A percentile compares a stretch with the other conserved stretches of the same genome.
Conservation (phyloP, 352 stramenopile species). For the Lagenidium giganteum region DNA sequence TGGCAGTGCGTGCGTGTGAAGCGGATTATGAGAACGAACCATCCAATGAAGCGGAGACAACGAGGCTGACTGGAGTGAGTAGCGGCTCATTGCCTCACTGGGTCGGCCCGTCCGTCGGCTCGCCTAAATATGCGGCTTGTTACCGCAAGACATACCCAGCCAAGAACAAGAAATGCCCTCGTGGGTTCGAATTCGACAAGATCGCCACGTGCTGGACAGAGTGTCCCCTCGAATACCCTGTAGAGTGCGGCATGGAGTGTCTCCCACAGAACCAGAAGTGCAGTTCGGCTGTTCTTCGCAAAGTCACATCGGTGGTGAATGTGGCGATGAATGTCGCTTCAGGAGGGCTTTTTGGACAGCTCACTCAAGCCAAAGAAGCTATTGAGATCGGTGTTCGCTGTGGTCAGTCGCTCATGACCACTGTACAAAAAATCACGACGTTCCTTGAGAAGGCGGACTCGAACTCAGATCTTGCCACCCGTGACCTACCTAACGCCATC, state of each 20-base stretch:
- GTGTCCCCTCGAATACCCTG: constrained; percentile 28
- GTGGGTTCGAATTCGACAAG: constrained; percentile 3
- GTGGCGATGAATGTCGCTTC: constrained; percentile 4
- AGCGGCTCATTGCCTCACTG: constrained; percentile 9
- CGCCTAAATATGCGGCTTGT: constrained; percentile 31
- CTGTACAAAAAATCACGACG: too few relatives aligned
- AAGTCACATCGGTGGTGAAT: constrained; percentile 12
- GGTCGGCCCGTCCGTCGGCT: constrained; percentile 21
- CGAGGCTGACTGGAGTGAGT: too few relatives aligned
- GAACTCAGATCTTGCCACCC: too few relatives aligned
- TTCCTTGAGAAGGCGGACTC: too few relatives aligned
- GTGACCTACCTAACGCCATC: too few relatives aligned
- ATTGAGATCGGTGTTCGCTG: background rate
- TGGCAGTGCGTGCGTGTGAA: too few relatives aligned
- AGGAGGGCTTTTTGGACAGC: background rate
- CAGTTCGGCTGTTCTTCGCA: constrained; percentile 23
- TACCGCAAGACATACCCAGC: constrained; percentile 38
- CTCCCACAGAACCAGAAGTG: constrained; percentile 42
- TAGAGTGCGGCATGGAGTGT: constrained; percentile 36
- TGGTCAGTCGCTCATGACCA: background rate
- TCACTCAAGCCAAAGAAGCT: background rate
- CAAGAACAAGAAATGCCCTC: constrained; percentile 1
- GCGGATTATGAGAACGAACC: too few relatives aligned
- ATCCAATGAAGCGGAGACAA: too few relatives aligned
- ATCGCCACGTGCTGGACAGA: constrained; percentile 33